Percentiles rank a stretch among this genome's conserved stretches.
phyloP scores from a whole-genome alignment of 257 asterid species.

The Solanum phureja region DNA sequence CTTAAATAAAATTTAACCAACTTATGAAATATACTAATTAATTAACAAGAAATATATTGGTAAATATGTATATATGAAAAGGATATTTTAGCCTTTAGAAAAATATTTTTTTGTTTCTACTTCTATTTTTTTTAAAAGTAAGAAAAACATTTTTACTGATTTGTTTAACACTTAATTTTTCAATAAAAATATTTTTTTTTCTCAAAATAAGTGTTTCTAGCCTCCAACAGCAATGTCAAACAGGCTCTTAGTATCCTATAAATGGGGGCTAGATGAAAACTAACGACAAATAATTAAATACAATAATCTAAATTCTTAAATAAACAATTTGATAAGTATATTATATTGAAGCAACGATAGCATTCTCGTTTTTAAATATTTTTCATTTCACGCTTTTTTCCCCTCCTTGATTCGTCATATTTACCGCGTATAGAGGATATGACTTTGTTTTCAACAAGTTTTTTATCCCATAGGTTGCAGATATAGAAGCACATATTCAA shows the following conservation, averaged over 20 bases:
- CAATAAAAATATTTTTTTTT: too few relatives aligned
- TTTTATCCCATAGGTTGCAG: neutral
- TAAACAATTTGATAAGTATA: neutral
- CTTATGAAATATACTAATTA: too few relatives aligned
- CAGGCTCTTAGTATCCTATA: neutral
- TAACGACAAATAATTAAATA: too few relatives aligned
- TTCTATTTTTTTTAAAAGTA: too few relatives aligned
- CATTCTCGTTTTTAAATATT: neutral
- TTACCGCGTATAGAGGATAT: neutral
- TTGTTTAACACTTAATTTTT: too few relatives aligned
- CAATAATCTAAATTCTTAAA: neutral
- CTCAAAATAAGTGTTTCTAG: rapidly evolving
- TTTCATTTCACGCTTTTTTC: neutral
- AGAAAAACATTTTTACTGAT: too few relatives aligned
- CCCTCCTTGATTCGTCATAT: neutral
- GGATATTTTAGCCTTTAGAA: too few relatives aligned
- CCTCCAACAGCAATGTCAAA: too few relatives aligned
- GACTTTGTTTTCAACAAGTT: neutral
- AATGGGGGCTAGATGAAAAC: neutral
- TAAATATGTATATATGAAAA: too few relatives aligned
- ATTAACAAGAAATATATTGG: too few relatives aligned
- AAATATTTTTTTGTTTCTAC: too few relatives aligned
- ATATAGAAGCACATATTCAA: neutral
- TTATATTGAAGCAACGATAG: neutral
- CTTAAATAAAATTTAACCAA: too few relatives aligned